Base-by-base conservation (phyloP, 129 eudicot genomes). In the Deinandra increscens region DNA sequence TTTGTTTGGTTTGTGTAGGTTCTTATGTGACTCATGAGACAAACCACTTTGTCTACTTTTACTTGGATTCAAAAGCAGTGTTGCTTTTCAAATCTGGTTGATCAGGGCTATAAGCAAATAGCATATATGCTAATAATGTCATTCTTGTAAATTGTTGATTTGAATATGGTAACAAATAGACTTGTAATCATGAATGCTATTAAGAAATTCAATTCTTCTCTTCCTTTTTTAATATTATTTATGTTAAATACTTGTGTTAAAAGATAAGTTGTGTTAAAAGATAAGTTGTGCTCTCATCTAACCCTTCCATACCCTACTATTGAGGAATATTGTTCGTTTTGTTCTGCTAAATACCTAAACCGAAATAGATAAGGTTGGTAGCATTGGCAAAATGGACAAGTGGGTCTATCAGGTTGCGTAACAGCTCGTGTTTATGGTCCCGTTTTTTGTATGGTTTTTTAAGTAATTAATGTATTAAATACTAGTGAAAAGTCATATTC, bases 21-120 rank as follows among this genome's bases (percentile, higher is more conserved):
- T 88, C 96, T 23, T 86, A 85, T 58, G 96, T 88, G 75, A 88
- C 96, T 79, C 96, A 88, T 39, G 96, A 88, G 87, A 88, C 96
- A 15, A 88, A 83, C 79, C 92, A 88, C 84, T 88, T 88, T 75
- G 84, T 86, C 63, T 88, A 85, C 80, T 88, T 88, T 83, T 88
- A 88, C 75, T 62, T 88, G 96, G 96, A 88, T 31, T 72, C 91
- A 33, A 85, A 88, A 78, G 96, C 96, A 9, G 81, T 88, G 50
- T 84, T 85, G 72, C 79, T 88, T 62, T 88, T 88, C 81, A 88
- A 88, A 78, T 89, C 92, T 44, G 92, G 92, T 56, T 86, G 89
- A 89, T 74, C 69, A 60, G 4, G 66, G 56, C 13, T 13, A 14
- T 56, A 58, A 29, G 39, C 64, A 29, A 58, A 29, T 33, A 58